phyloP scores from a whole-genome alignment of 2,329 filamentous ascomycete genomes.

The Thielaviopsis euricoi region DNA sequence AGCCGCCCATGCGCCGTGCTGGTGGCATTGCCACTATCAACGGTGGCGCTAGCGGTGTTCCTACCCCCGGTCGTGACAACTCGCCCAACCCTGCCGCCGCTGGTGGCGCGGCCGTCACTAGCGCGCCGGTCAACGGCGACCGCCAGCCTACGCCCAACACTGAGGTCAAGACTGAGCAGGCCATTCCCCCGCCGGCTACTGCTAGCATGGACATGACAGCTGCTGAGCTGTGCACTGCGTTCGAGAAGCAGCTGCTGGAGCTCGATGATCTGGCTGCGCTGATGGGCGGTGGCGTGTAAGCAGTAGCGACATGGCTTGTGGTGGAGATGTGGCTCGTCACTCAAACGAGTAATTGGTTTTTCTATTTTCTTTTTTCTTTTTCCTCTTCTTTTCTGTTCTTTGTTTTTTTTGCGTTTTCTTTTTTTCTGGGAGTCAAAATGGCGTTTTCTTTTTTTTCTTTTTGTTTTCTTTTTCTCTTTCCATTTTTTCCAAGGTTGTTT shows the following conservation, averaged over 20 bases:
- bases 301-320: too few relatives aligned
- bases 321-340: too few relatives aligned
- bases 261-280: slow-evolving; percentile 45
- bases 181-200: slow-evolving; percentile 13
- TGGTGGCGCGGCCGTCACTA: not conserved
- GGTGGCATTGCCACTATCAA: slow-evolving; percentile 43
- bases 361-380: not conserved
- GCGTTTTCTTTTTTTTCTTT: not conserved
- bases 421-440: not conserved
- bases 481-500: not conserved
- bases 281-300: slow-evolving; percentile 44
- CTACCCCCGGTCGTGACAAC: slow-evolving; percentile 30
- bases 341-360: not conserved
- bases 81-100: slow-evolving; percentile 20
- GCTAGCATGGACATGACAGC: slow-evolving; percentile 36
- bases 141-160: slow-evolving; percentile 9
- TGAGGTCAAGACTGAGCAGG: slow-evolving; percentile 12
- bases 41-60: slow-evolving; percentile 32
- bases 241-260: slow-evolving; percentile 43
- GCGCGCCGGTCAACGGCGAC: slow-evolving; percentile 1
- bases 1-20: slow-evolving; percentile 34
- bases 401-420: not conserved
- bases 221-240: slow-evolving; percentile 39
- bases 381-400: not conserved
- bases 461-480: not conserved